Base-by-base conservation (phyloP, 352 stramenopile species). In the Peronospora farinosa region DNA sequence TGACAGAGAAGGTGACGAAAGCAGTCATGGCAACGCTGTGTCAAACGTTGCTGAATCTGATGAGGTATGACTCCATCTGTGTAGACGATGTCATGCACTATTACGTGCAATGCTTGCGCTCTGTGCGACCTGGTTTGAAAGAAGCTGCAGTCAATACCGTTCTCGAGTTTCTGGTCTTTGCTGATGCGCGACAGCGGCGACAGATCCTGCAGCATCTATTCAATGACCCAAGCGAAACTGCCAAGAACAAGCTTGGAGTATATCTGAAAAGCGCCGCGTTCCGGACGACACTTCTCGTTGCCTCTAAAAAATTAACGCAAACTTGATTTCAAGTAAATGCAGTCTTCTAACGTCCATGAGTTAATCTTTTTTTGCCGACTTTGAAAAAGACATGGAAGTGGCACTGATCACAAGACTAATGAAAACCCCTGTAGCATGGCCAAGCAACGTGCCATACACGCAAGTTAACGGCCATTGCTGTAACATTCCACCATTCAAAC, bases 401-500 rank as follows among this genome's bases (percentile, higher is more conserved):
- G 35, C 15, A 9, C 40, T 30, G 9, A 68, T 11, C 10, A 55
- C 30, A 40, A 63, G 40, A 43, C 62, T 60, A 17, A 65, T 31
- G 11, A 72, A 13, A 35, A 84, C 43, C 12, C 76, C 79, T n/a
- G 67, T 8, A 10, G 63, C 63, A 40, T 81, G 61, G 3, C 77
- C 79, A 10, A 70, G 43, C 11, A 88, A 48, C 7, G 69, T 59
- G 10, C 83, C 78, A 50, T 92, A 94, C 16, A 88, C 74, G 60
- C 83, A 94, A 27, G 83, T 87, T 21, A 92, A 57, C 3, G 83
- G 83, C 80, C 83, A 94, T 87, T 91, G 78, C 83, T 90, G 53
- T 32, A 44, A 7, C 2, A 46, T 2, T 16, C 12, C 11, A 28
- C 4, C 46, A 62, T 35, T 39, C 10, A 12, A n/a, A 42, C 23